Percentiles rank a stretch among this genome's conserved stretches.
phyloP scores from a whole-genome alignment of 768 basidiomycete genomes.

The Rubroboletus pulcherrimus region DNA sequence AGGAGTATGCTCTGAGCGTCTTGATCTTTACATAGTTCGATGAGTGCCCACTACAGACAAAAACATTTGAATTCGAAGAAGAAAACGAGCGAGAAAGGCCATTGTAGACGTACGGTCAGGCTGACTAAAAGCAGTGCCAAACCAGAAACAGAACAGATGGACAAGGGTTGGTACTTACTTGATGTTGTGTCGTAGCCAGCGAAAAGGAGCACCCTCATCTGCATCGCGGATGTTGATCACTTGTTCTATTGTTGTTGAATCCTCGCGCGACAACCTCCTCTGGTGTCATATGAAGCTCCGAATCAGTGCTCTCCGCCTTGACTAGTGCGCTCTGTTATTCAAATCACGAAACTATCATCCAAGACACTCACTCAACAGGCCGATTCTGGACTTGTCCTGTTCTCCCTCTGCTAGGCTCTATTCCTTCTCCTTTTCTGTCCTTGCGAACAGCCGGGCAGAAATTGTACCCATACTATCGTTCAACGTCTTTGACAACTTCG shows the following conservation, averaged over 20 bases:
- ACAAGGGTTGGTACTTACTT: constrained; percentile 17
- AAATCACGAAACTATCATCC: neutral
- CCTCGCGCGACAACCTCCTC: constrained; percentile 38
- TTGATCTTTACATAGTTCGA: constrained; percentile 46
- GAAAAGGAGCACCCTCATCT: constrained; percentile 38
- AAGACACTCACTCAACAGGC: constrained; percentile 31
- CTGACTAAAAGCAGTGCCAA: constrained; percentile 15
- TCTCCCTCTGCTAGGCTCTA: constrained; percentile 21
- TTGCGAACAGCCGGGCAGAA: constrained; percentile 31
- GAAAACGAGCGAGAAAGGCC: neutral
- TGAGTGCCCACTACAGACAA: constrained; percentile 43
- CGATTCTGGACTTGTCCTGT: constrained; percentile 37
- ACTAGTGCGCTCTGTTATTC: constrained; percentile 21
- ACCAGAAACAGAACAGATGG: neutral
- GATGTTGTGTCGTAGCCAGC: constrained; percentile 44
- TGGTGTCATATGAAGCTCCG: constrained; percentile 31
- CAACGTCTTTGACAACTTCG: constrained; percentile 25
- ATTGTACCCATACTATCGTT: constrained; percentile 31
- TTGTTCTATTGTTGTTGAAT: neutral
- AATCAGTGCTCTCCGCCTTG: constrained; percentile 34
- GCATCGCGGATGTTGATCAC: neutral
- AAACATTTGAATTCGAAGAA: neutral
- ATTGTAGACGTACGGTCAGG: constrained; percentile 16
- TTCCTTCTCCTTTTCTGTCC: constrained; percentile 30
- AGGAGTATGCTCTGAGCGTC: constrained; percentile 46